Evolutionary conservation across 768 basidiomycete species (phyloP).

Genomic region (Mycena galopus): DNA sequence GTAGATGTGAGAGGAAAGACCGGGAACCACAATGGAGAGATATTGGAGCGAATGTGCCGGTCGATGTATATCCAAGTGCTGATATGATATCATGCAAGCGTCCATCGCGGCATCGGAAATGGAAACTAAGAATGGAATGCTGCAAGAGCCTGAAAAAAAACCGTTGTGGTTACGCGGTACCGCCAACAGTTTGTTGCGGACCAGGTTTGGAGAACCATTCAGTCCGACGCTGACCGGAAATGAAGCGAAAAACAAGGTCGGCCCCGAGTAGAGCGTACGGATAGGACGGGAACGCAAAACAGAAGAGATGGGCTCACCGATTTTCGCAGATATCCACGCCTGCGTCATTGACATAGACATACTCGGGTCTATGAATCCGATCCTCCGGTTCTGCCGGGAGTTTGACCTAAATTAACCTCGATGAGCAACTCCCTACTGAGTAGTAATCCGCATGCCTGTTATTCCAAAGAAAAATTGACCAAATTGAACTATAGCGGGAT

Average conservation of each 20-base stretch:
- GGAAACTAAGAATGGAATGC: not conserved
- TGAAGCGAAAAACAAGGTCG: not conserved
- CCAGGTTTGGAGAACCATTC: not conserved
- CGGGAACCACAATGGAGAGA: not conserved
- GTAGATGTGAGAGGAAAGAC: not conserved
- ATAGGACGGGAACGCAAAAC: slow-evolving; percentile 11
- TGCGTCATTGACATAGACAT: slow-evolving; percentile 82
- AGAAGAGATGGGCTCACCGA: slow-evolving; percentile 59
- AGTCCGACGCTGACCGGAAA: not conserved
- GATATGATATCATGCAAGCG: slow-evolving; percentile 1
- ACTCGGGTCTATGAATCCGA: slow-evolving; percentile 86
- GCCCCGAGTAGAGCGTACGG: not conserved
- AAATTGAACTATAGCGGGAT: not conserved
- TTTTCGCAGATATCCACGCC: slow-evolving; percentile 88
- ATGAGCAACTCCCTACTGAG: not conserved
- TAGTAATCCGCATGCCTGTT: too few relatives aligned
- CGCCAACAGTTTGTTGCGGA: not conserved
- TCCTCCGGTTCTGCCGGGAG: slow-evolving; percentile 90
- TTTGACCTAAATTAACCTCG: slow-evolving; percentile 69
- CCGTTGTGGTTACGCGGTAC: not conserved
- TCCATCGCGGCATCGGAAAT: slow-evolving; percentile 16
- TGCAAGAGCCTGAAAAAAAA: not conserved
- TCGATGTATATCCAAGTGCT: not conserved
- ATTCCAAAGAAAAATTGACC: not conserved
- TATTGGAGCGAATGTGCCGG: not conserved